phyloP scores from a whole-genome alignment of 2,329 filamentous ascomycete species.

The Colletotrichum acutatum region DNA sequence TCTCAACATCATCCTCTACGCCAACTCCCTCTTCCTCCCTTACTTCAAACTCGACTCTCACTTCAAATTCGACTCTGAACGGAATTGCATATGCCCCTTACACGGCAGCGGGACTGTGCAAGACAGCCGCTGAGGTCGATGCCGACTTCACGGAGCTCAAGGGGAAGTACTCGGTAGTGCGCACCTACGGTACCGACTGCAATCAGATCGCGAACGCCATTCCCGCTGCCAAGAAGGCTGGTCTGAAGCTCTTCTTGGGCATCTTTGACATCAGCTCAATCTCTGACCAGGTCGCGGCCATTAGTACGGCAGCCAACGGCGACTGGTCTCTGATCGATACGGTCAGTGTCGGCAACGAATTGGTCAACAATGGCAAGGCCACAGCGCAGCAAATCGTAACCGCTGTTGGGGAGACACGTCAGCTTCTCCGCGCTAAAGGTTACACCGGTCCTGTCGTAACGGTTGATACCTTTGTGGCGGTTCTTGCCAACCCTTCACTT shows the following conservation, averaged over 20 bases:
- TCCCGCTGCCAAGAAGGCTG: slow-evolving; percentile 70
- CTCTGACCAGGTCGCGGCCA: slow-evolving; percentile 65
- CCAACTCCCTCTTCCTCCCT: background rate
- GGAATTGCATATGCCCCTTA: slow-evolving; percentile 63
- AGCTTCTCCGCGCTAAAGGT: slow-evolving; percentile 68
- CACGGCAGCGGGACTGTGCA: slow-evolving; percentile 70
- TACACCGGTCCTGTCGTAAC: slow-evolving; percentile 81
- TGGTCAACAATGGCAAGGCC: slow-evolving; percentile 73
- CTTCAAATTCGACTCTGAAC: slow-evolving; percentile 38
- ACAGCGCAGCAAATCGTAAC: slow-evolving; percentile 64
- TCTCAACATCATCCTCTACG: background rate
- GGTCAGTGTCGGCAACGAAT: slow-evolving; percentile 83
- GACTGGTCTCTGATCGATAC: slow-evolving; percentile 79
- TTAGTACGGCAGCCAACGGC: slow-evolving; percentile 67
- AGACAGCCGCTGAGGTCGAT: slow-evolving; percentile 70
- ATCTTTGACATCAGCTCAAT: slow-evolving; percentile 73
- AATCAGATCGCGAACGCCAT: slow-evolving; percentile 74
- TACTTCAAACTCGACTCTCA: background rate
- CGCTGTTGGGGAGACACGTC: slow-evolving; percentile 68
- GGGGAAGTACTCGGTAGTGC: slow-evolving; percentile 69
- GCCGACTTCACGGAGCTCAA: slow-evolving; percentile 69
- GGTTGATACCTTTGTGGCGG: slow-evolving; percentile 81
- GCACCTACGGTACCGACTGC: slow-evolving; percentile 85
- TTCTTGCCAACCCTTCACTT: slow-evolving; percentile 73
- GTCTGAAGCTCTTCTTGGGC: slow-evolving; percentile 79